Evolutionary conservation across 306 rosid genomes (phyloP).

Genomic region (Quercus suber): DNA sequence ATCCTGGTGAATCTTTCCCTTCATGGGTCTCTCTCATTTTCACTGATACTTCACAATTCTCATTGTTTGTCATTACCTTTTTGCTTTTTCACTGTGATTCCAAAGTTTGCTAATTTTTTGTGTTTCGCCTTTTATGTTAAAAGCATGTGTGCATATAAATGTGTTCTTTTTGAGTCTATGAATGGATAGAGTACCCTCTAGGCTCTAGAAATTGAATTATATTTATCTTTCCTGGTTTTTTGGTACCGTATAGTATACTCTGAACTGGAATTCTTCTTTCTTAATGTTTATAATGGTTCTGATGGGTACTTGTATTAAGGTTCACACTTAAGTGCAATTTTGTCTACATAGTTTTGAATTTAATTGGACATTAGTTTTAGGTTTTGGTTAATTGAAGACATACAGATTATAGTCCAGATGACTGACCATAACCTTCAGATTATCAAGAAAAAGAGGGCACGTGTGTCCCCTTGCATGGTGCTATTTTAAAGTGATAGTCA

Average conservation of each 20-base stretch:
- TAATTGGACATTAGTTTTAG: background rate
- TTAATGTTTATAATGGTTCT: background rate
- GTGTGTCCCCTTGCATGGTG: background rate
- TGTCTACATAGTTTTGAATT: background rate
- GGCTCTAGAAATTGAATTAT: background rate
- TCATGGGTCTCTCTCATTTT: background rate
- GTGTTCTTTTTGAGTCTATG: background rate
- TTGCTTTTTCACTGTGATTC: background rate
- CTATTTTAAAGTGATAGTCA: background rate
- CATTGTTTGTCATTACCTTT: background rate
- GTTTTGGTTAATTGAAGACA: background rate
- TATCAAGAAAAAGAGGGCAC: background rate
- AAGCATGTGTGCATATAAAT: background rate
- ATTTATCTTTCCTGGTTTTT: background rate
- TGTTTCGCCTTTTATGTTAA: background rate
- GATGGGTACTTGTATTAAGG: background rate
- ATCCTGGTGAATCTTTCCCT: constrained; percentile 50
- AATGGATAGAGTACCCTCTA: background rate
- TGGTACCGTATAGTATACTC: background rate
- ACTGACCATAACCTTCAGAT: background rate
- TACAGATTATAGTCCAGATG: background rate
- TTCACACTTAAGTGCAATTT: background rate
- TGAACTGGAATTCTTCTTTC: background rate
- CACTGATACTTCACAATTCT: background rate
- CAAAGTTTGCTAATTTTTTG: background rate